Evolutionary conservation across 805 yeast genomes (phyloP).

Genomic region (Phaffomyces antillensis): DNA sequence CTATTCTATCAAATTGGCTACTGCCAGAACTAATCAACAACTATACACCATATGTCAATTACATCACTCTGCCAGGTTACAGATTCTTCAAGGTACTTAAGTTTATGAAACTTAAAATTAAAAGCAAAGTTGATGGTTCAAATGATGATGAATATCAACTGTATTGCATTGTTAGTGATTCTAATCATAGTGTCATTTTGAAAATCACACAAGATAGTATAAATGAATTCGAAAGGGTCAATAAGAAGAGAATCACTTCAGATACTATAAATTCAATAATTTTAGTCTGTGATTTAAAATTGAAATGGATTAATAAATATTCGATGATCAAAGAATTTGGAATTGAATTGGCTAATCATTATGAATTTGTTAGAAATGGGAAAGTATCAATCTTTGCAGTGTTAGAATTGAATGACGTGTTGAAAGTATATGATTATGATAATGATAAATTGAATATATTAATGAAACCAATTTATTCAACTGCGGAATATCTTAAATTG

Average conservation of each 20-base stretch:
- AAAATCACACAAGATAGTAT: neutral
- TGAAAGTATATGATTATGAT: slow-evolving; percentile 2
- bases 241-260: slow-evolving; percentile 3
- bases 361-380: neutral
- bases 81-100: neutral
- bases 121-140: neutral
- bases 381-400: slow-evolving; percentile 1
- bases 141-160: neutral
- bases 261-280: slow-evolving; percentile 4
- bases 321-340: neutral
- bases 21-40: neutral
- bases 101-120: slow-evolving; percentile 3
- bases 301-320: neutral
- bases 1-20: slow-evolving; percentile 1
- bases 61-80: neutral
- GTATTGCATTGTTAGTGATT: slow-evolving; percentile 3
- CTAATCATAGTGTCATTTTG: slow-evolving; percentile 3
- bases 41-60: neutral
- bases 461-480: slow-evolving; percentile 1
- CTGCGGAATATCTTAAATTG: neutral
- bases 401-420: neutral
- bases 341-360: neutral
- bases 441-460: neutral
- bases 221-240: neutral
- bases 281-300: neutral